These are phyloP conservation scores for Trypanosoma boissoni DNA, from an alignment of 208 protist genomes.

Conservation along the genomic window DNA sequence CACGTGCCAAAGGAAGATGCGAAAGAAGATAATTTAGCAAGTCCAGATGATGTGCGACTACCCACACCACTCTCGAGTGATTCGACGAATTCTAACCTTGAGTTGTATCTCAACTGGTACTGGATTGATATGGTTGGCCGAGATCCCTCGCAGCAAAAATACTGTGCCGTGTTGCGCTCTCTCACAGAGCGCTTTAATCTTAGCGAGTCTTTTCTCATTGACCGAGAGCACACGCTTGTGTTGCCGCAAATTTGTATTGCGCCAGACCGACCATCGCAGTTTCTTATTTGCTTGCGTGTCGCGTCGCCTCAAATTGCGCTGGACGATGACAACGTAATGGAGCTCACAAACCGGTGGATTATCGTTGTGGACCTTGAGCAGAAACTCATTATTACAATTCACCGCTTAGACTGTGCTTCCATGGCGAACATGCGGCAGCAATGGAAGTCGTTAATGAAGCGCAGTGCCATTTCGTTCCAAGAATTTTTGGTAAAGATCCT, in stretches of 20 bases:
- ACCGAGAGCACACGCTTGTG: constrained; percentile 73
- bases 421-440: constrained; percentile 69
- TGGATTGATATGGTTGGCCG: constrained; percentile 82
- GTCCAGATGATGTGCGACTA: too few relatives aligned
- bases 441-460: constrained; percentile 63
- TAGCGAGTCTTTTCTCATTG: constrained; percentile 74
- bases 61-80: constrained; percentile 21
- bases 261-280: constrained; percentile 68
- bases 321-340: constrained; percentile 64
- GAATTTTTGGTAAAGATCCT: constrained; percentile 85
- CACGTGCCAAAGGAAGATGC: constrained; percentile 11
- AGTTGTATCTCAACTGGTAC: constrained; percentile 89
- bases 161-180: constrained; percentile 57
- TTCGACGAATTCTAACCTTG: constrained; percentile 46
- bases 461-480: constrained; percentile 71
- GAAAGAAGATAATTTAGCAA: too few relatives aligned
- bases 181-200: constrained; percentile 70
- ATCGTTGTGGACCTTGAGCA: constrained; percentile 77
- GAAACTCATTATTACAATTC: constrained; percentile 78
- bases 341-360: constrained; percentile 86
- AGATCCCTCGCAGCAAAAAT: constrained; percentile 48
- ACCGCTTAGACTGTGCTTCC: constrained; percentile 66
- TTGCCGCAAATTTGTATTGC: constrained; percentile 77
- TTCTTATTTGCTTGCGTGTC: constrained; percentile 77
- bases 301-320: constrained; percentile 75